Conservation (phyloP, 2,329 filamentous ascomycete genomes). For the Emergomyces orientalis region DNA sequence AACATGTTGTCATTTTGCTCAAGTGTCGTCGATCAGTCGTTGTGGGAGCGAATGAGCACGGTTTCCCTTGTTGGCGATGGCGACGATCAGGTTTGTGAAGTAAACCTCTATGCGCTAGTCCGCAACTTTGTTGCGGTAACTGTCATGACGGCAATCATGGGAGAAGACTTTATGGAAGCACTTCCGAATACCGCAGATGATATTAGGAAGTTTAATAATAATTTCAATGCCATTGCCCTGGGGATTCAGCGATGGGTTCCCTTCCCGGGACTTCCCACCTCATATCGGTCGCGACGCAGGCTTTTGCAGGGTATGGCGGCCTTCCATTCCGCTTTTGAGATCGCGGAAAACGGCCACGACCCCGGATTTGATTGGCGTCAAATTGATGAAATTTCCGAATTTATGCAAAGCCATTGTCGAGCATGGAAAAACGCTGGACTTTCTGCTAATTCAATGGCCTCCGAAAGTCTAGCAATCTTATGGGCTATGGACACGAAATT, state of each 20-base stretch:
- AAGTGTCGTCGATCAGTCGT: slow-evolving; percentile 52
- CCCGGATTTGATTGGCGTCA: slow-evolving; percentile 39
- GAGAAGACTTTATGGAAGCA: slow-evolving; percentile 43
- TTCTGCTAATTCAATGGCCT: slow-evolving; percentile 30
- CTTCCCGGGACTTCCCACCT: slow-evolving; percentile 41
- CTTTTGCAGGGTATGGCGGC: slow-evolving; percentile 34
- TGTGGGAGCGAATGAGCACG: slow-evolving; percentile 50
- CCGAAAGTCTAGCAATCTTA: slow-evolving; percentile 41
- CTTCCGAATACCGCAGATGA: slow-evolving; percentile 47
- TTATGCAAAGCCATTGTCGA: slow-evolving; percentile 36
- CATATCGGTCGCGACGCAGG: slow-evolving; percentile 39
- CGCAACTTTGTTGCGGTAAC: slow-evolving; percentile 49
- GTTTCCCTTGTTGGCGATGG: slow-evolving; percentile 33
- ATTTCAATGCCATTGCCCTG: slow-evolving; percentile 45
- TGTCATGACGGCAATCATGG: slow-evolving; percentile 42
- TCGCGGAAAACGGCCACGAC: slow-evolving; percentile 35
- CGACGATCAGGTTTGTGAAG: slow-evolving; percentile 40
- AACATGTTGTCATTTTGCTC: slow-evolving; percentile 51
- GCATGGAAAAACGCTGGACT: slow-evolving; percentile 32
- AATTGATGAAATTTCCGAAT: slow-evolving; percentile 41
- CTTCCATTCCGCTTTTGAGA: slow-evolving; percentile 37
- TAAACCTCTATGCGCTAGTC: slow-evolving; percentile 44
- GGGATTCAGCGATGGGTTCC: slow-evolving; percentile 50
- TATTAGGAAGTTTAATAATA: slow-evolving; percentile 46
- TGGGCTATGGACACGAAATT: slow-evolving; percentile 49